Base-by-base conservation (phyloP, 495 filamentous ascomycete species). In the Thozetella sp. region DNA sequence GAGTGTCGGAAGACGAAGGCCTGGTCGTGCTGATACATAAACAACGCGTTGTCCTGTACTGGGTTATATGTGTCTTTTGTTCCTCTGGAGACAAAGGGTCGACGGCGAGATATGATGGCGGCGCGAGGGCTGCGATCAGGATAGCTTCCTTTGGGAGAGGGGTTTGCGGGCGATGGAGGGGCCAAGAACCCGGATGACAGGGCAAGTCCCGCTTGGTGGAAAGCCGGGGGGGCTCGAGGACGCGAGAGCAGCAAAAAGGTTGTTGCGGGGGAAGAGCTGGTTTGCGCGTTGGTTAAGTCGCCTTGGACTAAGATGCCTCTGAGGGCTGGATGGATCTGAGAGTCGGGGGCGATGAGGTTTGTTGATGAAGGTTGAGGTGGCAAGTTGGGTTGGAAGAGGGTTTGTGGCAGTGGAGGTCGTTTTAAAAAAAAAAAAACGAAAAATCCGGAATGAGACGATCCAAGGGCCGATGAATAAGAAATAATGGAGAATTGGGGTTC, bases 1-100 rank as follows among this genome's bases (percentile, higher is more conserved):
- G 88, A 87, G 87, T 91, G 85, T 87, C 88, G 77, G 76, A 73
- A 78, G 76, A 81, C 79, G 77, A 75, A 67, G 77, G 69, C 63
- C 70, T 78, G 68, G 66, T 78, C 78, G 79, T 82, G 77, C 79
- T 82, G 79, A 82, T 82, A 82, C 79, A 82, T 82, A 82, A 82
- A 82, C 79, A 82, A 72, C 71, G 72, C 71, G 70, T 79, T 68
- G 70, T 74, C 57, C 63, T 67, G 67, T 62, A 64, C 62, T 65
- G 61, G 64, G 67, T 57, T 63, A 46, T 45, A 51, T 20, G 27
- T 46, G 46, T 45, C 54, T 56, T 26, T 37, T 37, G 23, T 43
- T 26, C 50, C 43, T 40, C 19, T 25, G 34, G 23, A 19, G 22
- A 46, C 22, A 53, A 37, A 40, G 45, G 34, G 57, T 40, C 3